phyloP scores from a whole-genome alignment of 768 basidiomycete genomes.

The Hygrophoropsis aurantiaca region DNA sequence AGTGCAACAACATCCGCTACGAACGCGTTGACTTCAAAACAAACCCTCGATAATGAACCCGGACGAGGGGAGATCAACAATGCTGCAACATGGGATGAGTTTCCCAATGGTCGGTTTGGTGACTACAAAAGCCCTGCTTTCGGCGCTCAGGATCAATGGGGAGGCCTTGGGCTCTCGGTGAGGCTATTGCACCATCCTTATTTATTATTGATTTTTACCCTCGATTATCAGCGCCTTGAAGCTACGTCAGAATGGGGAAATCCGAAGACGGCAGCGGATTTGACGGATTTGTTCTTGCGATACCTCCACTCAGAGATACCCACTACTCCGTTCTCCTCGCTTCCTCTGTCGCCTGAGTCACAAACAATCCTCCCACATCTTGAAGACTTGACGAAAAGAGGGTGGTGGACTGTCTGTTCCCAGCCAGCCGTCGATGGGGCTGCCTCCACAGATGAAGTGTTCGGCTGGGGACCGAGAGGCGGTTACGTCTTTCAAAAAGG shows the following conservation, averaged over 20 bases:
- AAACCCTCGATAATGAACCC: constrained; percentile 52
- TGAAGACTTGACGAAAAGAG: constrained; percentile 68
- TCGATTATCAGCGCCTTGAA: constrained; percentile 50
- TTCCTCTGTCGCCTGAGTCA: constrained; percentile 82
- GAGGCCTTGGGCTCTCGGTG: constrained; percentile 63
- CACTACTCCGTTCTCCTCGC: constrained; percentile 87
- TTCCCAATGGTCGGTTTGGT: constrained; percentile 97
- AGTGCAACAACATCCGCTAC: constrained; percentile 65
- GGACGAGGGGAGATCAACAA: constrained; percentile 76
- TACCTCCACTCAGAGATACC: constrained; percentile 74
- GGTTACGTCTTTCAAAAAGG: constrained; percentile 98
- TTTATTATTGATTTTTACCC: background rate
- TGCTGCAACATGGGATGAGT: constrained; percentile 88
- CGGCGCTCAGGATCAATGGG: constrained; percentile 79
- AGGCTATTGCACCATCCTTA: constrained; percentile 9
- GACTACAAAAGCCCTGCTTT: constrained; percentile 97
- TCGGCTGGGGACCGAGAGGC: constrained; percentile 91
- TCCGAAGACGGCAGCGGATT: constrained; percentile 57
- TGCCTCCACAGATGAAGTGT: constrained; percentile 67
- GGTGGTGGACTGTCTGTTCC: constrained; percentile 96
- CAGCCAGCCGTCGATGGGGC: constrained; percentile 91
- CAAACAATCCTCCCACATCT: constrained; percentile 75
- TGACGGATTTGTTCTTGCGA: constrained; percentile 76
- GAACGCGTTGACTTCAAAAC: constrained; percentile 48
- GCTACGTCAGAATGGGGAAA: constrained; percentile 75